Base-by-base conservation (phyloP, 2,329 filamentous ascomycete species). In the Pezicula rhizophila region DNA sequence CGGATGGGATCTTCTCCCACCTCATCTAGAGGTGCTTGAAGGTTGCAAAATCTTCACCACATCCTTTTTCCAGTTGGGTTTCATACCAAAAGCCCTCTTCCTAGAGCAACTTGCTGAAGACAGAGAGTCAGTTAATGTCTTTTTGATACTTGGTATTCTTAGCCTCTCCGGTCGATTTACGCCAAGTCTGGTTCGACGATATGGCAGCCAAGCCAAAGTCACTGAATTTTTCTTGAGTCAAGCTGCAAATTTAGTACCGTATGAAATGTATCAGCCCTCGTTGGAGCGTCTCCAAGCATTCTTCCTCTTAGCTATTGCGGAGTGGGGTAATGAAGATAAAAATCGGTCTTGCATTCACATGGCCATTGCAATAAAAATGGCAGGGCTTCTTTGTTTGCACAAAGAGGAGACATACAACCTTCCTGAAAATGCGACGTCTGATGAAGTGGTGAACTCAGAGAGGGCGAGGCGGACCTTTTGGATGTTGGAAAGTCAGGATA, bases 1-100 rank as follows among this genome's bases (percentile, higher is more conserved):
- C 11, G 31, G 31, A 14, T 37, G 43, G 34, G 33, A 45, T 23
- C 28, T 45, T 23, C 33, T 45, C 18, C 45, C 45, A 33, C 45
- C 45, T 4, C 41, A 48, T 26, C 31, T 39, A 12, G 48, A 53
- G 28, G 33, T 55, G n/a, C 43, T 55, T 14, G 42, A 55, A 38
- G 53, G 48, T 23, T 52, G 51, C 45, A 48, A 48, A 44, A 41
- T 46, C 8, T 80, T 82, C 55, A 78, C 72, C 1, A 66, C 66
- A 6, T 70, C 79, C 55, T 82, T 78, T 58, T 80, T 80, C 53
- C 78, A 82, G 60, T 71, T 81, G 6, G 51, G 78, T 20, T 82
- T 82, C 57, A 75, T 81, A 31, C 75, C 74, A 5, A 79, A 78
- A 61, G 66, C 74, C 20, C 64, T 70, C 45, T 79, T 80, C 46